Evolutionary conservation across 179 eudicot genomes (phyloP), one percentile per base, ranked within the genome.

Genomic region (Carnegiea gigantea): DNA sequence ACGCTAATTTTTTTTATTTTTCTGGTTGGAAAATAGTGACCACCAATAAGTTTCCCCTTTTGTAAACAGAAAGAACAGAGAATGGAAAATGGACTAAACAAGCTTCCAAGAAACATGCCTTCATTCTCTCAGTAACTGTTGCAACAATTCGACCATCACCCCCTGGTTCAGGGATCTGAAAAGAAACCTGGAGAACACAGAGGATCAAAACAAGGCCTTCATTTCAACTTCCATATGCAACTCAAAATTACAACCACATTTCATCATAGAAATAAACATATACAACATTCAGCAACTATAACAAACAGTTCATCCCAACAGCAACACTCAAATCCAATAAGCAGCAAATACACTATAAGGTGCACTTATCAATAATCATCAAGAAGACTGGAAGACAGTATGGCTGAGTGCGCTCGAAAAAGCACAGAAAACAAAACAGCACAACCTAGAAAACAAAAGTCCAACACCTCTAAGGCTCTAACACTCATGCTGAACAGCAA

Each of bases 101-200:
- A 33, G 43, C 9, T 70, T 70, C 44, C 44, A 15, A 70, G 40
- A 78, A 65, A 85, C 78, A 44, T 85, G 57, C 92, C 90, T 87
- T 89, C 71, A 82, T 81, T 83, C 86, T 89, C 62, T 84, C 82
- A 13, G 80, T 49, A 30, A 7, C 30, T 28, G 86, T 81, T 78
- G 74, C 77, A 71, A 81, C 79, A 46, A 80, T 38, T 53, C 6
- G 79, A 79, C 57, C 68, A 78, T 77, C 81, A 30, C 78, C 73
- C 51, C 79, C 83, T 76, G 83, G 78, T 73, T 80, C 80, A 68
- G 84, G 78, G 13, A 70, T 51, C 28, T 40, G 80, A 70, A 43
- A 68, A 83, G 83, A 73, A 36, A 75, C 85, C 88, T 89, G 88
- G 57, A 68, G 73, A 70, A 70, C 3, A 40, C 1, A 78, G 73